Conservation (phyloP, 2,329 filamentous ascomycete species). For the Fusarium sp. region DNA sequence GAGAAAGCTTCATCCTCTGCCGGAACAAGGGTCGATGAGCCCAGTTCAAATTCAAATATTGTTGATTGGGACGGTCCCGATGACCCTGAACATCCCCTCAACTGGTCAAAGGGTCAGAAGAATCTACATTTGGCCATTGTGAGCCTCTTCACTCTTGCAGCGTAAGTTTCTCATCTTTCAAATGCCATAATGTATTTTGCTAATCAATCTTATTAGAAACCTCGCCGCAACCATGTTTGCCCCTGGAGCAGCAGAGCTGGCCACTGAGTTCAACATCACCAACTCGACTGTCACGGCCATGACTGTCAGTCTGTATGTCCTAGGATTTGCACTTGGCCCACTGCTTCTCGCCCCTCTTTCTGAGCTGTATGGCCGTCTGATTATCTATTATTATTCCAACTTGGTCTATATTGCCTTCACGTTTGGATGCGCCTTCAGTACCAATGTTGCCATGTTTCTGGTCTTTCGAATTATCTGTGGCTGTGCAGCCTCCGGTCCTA, state of each 20-base stretch:
- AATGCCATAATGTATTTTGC: neutral
- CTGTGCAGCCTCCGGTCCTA: slow-evolving; percentile 29
- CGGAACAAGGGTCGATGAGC: neutral
- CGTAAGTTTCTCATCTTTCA: neutral
- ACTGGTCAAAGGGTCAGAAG: slow-evolving; percentile 66
- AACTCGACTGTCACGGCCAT: slow-evolving; percentile 13
- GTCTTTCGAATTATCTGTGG: slow-evolving; percentile 28
- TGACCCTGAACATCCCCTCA: slow-evolving; percentile 71
- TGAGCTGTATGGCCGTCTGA: slow-evolving; percentile 26
- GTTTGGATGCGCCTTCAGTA: slow-evolving; percentile 25
- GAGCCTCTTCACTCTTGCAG: slow-evolving; percentile 54
- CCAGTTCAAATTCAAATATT: slow-evolving; percentile 38
- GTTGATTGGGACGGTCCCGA: slow-evolving; percentile 70
- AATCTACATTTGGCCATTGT: slow-evolving; percentile 59
- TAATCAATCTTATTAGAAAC: slow-evolving; percentile 4
- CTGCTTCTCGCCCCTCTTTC: slow-evolving; percentile 34
- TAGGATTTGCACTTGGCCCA: slow-evolving; percentile 35
- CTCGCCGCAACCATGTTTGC: slow-evolving; percentile 41
- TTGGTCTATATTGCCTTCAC: slow-evolving; percentile 17
- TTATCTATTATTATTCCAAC: slow-evolving; percentile 26
- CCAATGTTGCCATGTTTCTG: slow-evolving; percentile 25
- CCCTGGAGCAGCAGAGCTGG: slow-evolving; percentile 24
- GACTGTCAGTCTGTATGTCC: slow-evolving; percentile 25
- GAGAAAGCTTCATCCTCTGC: slow-evolving; percentile 1
- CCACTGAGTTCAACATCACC: slow-evolving; percentile 25